Evolutionary conservation across 306 rosid species (phyloP).

Genomic region (Quercus alba): DNA sequence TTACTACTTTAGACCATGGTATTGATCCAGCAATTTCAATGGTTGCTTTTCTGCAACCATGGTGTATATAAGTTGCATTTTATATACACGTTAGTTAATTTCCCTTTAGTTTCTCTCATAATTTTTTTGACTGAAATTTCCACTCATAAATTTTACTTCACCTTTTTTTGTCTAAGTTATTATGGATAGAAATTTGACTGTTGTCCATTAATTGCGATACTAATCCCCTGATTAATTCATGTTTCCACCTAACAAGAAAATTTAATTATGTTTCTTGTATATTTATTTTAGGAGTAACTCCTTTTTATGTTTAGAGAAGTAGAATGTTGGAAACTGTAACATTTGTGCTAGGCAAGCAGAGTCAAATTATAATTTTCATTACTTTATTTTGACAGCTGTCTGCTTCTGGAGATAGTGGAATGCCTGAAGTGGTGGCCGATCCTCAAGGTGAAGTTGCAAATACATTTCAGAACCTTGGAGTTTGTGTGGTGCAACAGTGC

Average conservation of each 20-base stretch:
- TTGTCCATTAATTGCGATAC: neutral
- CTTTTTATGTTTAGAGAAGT: neutral
- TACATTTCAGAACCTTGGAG: constrained; percentile 83
- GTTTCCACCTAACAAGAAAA: neutral
- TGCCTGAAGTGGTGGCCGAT: constrained; percentile 92
- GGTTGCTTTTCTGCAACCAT: too few species aligned
- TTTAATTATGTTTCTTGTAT: too few species aligned
- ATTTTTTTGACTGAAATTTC: neutral
- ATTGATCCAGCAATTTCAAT: neutral
- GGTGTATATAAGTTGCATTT: neutral
- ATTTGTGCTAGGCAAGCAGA: neutral
- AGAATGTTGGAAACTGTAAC: neutral
- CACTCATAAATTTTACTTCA: neutral
- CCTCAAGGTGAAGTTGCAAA: constrained; percentile 85
- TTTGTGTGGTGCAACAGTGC: constrained; percentile 93
- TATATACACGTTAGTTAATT: neutral
- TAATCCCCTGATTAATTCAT: neutral
- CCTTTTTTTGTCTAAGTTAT: neutral
- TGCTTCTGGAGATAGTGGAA: constrained; percentile 95
- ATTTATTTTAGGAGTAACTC: too few species aligned
- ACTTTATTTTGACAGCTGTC: constrained; percentile 56
- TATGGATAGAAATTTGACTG: neutral
- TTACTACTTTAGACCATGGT: neutral
- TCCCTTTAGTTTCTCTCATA: neutral
- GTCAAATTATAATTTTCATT: constrained; percentile 6